Conservation (phyloP, 2,329 filamentous ascomycete genomes). For the Ceratocystiopsis sp. region DNA sequence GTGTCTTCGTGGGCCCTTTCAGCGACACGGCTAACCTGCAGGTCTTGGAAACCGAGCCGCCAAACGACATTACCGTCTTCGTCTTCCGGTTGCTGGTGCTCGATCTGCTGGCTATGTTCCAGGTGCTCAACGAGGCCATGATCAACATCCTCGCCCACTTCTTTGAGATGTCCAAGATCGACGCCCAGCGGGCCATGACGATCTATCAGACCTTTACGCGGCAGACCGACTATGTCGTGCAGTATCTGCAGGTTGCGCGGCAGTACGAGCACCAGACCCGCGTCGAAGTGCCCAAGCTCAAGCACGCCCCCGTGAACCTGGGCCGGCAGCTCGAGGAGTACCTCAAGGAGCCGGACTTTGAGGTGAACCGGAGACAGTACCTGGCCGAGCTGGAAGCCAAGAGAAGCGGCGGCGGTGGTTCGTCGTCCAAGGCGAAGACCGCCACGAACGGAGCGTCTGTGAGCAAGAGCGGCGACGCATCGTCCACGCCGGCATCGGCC, state of each 20-base stretch:
- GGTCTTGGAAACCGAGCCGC: constrained; percentile 74
- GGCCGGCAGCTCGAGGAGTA: constrained; percentile 87
- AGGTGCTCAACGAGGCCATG: constrained; percentile 89
- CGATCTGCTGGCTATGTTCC: constrained; percentile 78
- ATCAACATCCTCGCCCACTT: constrained; percentile 96
- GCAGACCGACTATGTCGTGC: constrained; percentile 84
- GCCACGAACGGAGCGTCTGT: constrained; percentile 25
- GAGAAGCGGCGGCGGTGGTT: constrained; percentile 20
- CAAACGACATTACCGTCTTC: constrained; percentile 92
- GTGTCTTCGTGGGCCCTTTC: neutral
- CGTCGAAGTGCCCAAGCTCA: constrained; percentile 88
- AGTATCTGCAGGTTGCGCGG: constrained; percentile 72
- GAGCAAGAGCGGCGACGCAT: constrained; percentile 37
- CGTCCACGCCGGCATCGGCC: too few relatives aligned
- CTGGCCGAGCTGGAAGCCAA: constrained; percentile 67
- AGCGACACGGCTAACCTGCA: neutral
- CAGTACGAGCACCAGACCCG: constrained; percentile 85
- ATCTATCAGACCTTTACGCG: constrained; percentile 87
- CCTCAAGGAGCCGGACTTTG: constrained; percentile 85
- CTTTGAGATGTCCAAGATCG: constrained; percentile 91
- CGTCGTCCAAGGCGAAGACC: constrained; percentile 8
- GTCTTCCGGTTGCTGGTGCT: constrained; percentile 84
- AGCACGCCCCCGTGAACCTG: constrained; percentile 87
- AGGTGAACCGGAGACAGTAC: constrained; percentile 82
- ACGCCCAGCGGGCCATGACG: constrained; percentile 78